Conservation (phyloP, 352 stramenopile species). For the Phytophthora hybrid region DNA sequence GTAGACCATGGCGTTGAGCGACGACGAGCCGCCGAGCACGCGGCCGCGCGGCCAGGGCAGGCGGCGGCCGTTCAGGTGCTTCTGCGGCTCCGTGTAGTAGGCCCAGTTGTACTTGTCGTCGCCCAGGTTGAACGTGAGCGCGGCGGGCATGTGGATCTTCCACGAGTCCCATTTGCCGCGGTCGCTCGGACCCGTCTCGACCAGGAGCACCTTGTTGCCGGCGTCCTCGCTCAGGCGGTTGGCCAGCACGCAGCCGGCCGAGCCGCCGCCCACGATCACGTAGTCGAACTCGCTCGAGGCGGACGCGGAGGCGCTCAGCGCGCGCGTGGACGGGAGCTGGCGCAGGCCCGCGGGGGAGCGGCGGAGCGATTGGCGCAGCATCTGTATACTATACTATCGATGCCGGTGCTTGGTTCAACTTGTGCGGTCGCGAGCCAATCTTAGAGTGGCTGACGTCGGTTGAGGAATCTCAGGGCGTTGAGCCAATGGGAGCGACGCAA, state of each 20-base stretch:
- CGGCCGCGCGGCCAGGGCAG: constrained; percentile 88
- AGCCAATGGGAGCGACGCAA: constrained; percentile 5
- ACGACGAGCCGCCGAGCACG: constrained; percentile 90
- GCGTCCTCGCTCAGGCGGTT: constrained; percentile 89
- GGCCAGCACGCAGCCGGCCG: constrained; percentile 92
- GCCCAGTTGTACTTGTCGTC: constrained; percentile 91
- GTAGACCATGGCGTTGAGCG: constrained; percentile 93
- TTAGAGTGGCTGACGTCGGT: constrained; percentile 11
- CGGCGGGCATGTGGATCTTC: constrained; percentile 92
- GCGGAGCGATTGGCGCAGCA: constrained; percentile 38
- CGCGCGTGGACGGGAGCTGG: not conserved
- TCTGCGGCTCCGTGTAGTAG: constrained; percentile 89
- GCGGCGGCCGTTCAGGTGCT: constrained; percentile 77
- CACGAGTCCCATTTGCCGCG: constrained; percentile 88
- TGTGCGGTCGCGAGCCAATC: constrained; percentile 34
- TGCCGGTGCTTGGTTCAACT: constrained; percentile 28
- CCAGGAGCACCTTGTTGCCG: constrained; percentile 87
- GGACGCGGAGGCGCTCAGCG: not conserved
- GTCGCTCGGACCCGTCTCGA: constrained; percentile 91
- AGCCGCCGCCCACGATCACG: constrained; percentile 93
- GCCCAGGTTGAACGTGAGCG: constrained; percentile 85
- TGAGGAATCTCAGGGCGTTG: not conserved
- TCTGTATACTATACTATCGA: constrained; percentile 1
- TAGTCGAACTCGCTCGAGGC: constrained; percentile 80
- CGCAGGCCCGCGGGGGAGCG: not conserved